Conservation (phyloP, 2,329 filamentous ascomycete species). For the Colletotrichum sp. region DNA sequence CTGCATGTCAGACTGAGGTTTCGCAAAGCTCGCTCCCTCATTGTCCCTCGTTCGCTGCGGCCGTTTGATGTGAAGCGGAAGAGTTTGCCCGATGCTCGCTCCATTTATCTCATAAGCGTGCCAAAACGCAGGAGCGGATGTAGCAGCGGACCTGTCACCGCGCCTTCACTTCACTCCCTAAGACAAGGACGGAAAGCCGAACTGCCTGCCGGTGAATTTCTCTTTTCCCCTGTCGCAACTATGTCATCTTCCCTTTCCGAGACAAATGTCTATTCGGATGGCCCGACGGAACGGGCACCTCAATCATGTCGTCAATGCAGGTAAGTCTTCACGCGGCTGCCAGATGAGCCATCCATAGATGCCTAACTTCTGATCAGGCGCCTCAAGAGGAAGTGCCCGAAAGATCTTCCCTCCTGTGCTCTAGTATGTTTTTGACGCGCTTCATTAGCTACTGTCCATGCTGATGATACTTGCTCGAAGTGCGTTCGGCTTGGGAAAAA, state of each 20-base stretch:
- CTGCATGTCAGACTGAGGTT: background rate
- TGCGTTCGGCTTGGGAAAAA: conserved; percentile 26
- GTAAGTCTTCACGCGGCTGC: background rate
- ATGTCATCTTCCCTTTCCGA: background rate
- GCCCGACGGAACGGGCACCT: background rate
- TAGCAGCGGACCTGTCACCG: background rate
- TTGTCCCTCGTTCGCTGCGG: background rate
- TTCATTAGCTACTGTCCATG: background rate
- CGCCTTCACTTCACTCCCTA: background rate
- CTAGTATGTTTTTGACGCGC: conserved; percentile 10
- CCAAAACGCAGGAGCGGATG: background rate
- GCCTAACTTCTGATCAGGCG: background rate
- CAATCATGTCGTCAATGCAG: background rate
- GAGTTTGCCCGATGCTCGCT: background rate
- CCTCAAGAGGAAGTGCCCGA: conserved; percentile 15
- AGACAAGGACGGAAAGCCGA: background rate
- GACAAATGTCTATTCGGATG: background rate
- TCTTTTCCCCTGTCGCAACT: background rate
- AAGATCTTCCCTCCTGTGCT: conserved; percentile 23
- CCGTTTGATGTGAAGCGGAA: background rate
- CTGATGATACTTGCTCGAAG: background rate
- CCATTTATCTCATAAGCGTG: background rate
- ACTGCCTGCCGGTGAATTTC: background rate
- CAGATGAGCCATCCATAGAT: background rate
- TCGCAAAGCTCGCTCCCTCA: background rate